These are phyloP conservation scores for Huntiella bhutanensis DNA, from an alignment of 2,329 filamentous ascomycete genomes.

Conservation along the genomic window DNA sequence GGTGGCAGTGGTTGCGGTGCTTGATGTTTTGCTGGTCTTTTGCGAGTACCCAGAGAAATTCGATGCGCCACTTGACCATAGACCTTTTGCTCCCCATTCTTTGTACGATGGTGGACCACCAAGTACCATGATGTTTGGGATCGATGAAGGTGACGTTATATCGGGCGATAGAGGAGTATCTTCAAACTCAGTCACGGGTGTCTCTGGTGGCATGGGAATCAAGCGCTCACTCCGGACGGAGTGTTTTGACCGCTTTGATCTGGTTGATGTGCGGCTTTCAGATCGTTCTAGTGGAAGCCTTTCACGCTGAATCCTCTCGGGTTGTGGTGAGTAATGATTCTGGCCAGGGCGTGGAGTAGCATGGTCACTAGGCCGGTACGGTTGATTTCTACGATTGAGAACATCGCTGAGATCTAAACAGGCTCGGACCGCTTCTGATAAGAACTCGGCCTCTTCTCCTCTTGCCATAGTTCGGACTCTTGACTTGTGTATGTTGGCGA, in stretches of 20 bases:
- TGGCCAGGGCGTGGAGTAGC: constrained; percentile 71
- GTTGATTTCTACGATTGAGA: constrained; percentile 81
- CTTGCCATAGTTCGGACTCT: constrained; percentile 48
- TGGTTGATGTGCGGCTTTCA: constrained; percentile 28
- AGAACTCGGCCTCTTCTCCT: constrained; percentile 54
- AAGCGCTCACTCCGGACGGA: constrained; percentile 23
- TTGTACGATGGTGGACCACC: constrained; percentile 30
- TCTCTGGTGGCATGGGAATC: constrained; percentile 48
- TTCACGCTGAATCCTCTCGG: constrained; percentile 19
- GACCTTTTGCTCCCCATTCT: constrained; percentile 27
- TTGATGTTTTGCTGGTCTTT: constrained; percentile 43
- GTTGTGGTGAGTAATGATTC: constrained; percentile 44
- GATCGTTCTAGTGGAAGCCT: neutral
- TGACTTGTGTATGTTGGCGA: constrained; percentile 76
- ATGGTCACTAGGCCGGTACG: constrained; percentile 58
- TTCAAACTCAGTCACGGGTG: constrained; percentile 87
- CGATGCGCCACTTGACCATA: constrained; percentile 69
- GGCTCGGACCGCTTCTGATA: constrained; percentile 74
- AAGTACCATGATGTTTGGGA: constrained; percentile 74
- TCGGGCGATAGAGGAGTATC: constrained; percentile 72
- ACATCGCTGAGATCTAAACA: constrained; percentile 92
- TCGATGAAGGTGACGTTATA: constrained; percentile 40
- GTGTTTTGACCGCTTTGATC: constrained; percentile 34
- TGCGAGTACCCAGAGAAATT: constrained; percentile 67
- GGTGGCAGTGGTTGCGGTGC: constrained; percentile 52